Percentiles rank a stretch among this genome's conserved stretches.
Evolutionary conservation across 2,329 filamentous ascomycete species (phyloP).

Genomic region (Mollisiaceae sp.): DNA sequence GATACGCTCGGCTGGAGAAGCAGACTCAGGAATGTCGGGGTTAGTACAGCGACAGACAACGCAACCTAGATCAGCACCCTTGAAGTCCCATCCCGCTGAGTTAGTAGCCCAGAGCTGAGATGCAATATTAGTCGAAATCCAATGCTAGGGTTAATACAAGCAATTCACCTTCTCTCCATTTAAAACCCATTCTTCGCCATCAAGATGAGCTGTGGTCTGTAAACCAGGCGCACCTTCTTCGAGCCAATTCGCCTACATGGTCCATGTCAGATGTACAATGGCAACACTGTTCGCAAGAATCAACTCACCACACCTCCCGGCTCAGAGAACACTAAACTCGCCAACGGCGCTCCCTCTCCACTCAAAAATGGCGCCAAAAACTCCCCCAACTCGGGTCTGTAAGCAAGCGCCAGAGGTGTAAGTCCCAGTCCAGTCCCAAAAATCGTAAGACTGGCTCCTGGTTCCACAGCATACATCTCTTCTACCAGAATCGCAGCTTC

Average conservation of each 20-base stretch:
- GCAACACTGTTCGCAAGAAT: not conserved
- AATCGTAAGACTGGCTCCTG: constrained; percentile 53
- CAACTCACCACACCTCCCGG: constrained; percentile 50
- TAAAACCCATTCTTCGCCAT: constrained; percentile 55
- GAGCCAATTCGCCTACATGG: constrained; percentile 49
- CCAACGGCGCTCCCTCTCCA: constrained; percentile 51
- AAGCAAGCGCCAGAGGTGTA: constrained; percentile 53
- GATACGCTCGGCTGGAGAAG: constrained; percentile 44
- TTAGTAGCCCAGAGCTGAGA: constrained; percentile 54
- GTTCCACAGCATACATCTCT: constrained; percentile 57
- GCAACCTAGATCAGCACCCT: constrained; percentile 55
- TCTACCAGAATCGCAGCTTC: constrained; percentile 57
- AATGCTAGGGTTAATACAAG: not conserved
- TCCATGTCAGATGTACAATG: no score
- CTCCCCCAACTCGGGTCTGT: constrained; percentile 46
- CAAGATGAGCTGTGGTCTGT: constrained; percentile 51
- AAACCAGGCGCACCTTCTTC: constrained; percentile 53
- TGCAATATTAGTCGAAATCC: not conserved
- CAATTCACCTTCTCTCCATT: constrained; percentile 54
- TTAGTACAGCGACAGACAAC: constrained; percentile 51
- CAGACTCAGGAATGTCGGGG: constrained; percentile 15
- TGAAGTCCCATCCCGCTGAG: constrained; percentile 57
- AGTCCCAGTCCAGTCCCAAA: constrained; percentile 57
- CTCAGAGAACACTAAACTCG: constrained; percentile 56
- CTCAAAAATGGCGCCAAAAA: constrained; percentile 53